These are phyloP conservation scores for Boehmeria nivea DNA, from an alignment of 306 rosid genomes.

Conservation along the genomic window DNA sequence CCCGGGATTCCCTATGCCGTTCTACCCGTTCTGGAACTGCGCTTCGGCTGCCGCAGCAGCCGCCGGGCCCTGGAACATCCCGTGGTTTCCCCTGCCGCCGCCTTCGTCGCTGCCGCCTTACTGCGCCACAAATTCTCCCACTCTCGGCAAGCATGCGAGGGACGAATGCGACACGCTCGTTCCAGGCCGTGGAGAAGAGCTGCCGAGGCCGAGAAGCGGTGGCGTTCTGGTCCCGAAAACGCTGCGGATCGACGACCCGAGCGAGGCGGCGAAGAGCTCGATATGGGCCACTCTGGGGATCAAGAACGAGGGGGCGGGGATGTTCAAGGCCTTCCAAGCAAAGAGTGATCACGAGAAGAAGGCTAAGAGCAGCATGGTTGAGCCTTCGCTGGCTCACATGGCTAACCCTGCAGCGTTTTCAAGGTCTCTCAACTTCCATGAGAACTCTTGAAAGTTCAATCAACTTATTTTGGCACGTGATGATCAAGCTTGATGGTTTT, in stretches of 20 bases:
- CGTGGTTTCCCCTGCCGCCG: conserved; percentile 59
- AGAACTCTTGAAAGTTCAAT: conserved; percentile 40
- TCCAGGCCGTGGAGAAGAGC: conserved; percentile 36
- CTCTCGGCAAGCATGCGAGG: conserved; percentile 66
- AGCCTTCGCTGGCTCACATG: conserved; percentile 46
- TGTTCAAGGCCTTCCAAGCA: conserved; percentile 69
- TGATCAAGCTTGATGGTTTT: conserved; percentile 19
- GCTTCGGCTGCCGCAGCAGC: conserved; percentile 54
- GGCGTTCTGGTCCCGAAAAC: conserved; percentile 79
- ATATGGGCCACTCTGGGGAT: conserved; percentile 93
- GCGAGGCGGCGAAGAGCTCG: conserved; percentile 90
- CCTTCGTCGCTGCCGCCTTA: conserved; percentile 40
- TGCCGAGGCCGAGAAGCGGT: conserved; percentile 48
- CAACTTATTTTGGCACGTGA: conserved; percentile 18
- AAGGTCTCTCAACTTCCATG: conserved; percentile 73
- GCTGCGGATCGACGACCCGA: conserved; percentile 76
- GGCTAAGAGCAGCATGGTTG: conserved; percentile 41
- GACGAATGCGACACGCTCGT: conserved; percentile 42
- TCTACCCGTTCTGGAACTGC: conserved; percentile 76
- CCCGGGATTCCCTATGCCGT: conserved; percentile 56
- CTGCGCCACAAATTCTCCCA: conserved; percentile 43
- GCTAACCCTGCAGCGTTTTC: conserved; percentile 96
- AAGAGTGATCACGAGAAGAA: conserved; percentile 46
- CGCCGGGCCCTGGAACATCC: conserved; percentile 48
- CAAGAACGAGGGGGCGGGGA: conserved; percentile 59